Percentiles rank a stretch among this genome's conserved stretches.
Evolutionary conservation across 2,329 filamentous ascomycete species (phyloP).

Genomic region (Epichloe sp.): DNA sequence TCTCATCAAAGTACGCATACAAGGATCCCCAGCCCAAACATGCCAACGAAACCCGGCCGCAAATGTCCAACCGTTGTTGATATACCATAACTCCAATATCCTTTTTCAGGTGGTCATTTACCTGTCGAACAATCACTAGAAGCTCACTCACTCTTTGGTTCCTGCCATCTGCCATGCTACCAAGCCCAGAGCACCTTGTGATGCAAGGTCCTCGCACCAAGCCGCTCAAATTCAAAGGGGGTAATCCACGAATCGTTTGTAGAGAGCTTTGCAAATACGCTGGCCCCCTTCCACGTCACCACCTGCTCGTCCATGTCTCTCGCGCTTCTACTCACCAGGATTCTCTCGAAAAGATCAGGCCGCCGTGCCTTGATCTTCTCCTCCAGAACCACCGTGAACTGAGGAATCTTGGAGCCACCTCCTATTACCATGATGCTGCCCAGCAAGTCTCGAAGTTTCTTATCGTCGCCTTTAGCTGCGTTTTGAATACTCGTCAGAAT

Average conservation of each 20-base stretch:
- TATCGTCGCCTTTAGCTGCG: slow-evolving; percentile 77
- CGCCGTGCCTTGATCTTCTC: slow-evolving; percentile 59
- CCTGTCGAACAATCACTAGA: neutral
- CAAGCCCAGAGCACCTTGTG: slow-evolving; percentile 63
- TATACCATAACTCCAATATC: slow-evolving; percentile 2
- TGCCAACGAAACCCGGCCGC: neutral
- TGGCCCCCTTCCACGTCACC: slow-evolving; percentile 95
- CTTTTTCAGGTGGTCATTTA: neutral
- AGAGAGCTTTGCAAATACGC: slow-evolving; percentile 82
- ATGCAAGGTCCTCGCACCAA: slow-evolving; percentile 70
- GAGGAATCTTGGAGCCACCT: slow-evolving; percentile 67
- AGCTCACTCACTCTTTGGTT: neutral
- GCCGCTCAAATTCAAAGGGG: slow-evolving; percentile 71
- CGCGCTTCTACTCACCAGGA: slow-evolving; percentile 57
- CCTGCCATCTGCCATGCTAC: slow-evolving; percentile 19
- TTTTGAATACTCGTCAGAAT: slow-evolving; percentile 83
- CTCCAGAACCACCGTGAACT: slow-evolving; percentile 73
- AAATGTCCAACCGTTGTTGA: neutral
- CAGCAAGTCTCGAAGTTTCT: slow-evolving; percentile 81
- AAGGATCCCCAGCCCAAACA: no score
- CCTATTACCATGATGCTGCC: slow-evolving; percentile 85
- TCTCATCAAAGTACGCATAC: no score
- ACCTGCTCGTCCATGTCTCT: slow-evolving; percentile 94
- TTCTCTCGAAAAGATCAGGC: slow-evolving; percentile 46
- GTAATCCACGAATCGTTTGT: slow-evolving; percentile 96